Evolutionary conservation across 768 basidiomycete genomes (phyloP), one percentile per base, ranked within the genome.

Genomic region (Kwoniella mangroviensis): DNA sequence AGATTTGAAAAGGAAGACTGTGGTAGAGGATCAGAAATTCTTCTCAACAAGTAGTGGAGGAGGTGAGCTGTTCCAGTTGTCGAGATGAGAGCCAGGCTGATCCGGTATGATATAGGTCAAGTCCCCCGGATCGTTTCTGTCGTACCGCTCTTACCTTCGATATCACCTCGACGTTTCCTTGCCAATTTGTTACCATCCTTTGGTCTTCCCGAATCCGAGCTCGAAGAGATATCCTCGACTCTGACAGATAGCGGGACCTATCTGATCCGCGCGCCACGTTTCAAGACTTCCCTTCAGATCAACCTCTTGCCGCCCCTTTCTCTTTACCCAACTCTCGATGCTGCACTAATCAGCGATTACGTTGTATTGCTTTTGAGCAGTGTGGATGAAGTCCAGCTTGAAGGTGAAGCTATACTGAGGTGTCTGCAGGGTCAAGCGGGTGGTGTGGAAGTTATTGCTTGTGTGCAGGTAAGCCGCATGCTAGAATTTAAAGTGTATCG

Each of bases 261-360:
- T 49, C 62, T 74, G 41, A 49, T 76, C 72, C 95, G 94, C 79
- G 91, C 90, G 45, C 91, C 93, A 59, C 88, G 92, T 22, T 97
- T 94, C 86, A 94, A 92, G 84, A 94, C 94, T 0, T 92, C 90
- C 6, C 85, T 98, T 3, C 94, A 97, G 77, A 92, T 97, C 83
- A 86, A 93, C 63, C 89, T 89, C 52, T 86, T 96, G 2, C 89
- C 87, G 2, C 90, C 92, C 76, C 87, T 88, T 66, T 85, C 85
- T 56, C 87, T 92, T 61, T 96, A 92, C 82, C 87, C 88, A 2
- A 87, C 91, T 4, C 86, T 98, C 49, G 94, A 97, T 77, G 90
- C 90, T 0, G 91, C 90, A 78, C 90, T 93, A 79, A 91, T 89
- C 2, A 92, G 93, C 11, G 95, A 98, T 83, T 98, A 96, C 79